Base-by-base conservation (phyloP, 108 stramenopile genomes). In the Cyclotella sp. region DNA sequence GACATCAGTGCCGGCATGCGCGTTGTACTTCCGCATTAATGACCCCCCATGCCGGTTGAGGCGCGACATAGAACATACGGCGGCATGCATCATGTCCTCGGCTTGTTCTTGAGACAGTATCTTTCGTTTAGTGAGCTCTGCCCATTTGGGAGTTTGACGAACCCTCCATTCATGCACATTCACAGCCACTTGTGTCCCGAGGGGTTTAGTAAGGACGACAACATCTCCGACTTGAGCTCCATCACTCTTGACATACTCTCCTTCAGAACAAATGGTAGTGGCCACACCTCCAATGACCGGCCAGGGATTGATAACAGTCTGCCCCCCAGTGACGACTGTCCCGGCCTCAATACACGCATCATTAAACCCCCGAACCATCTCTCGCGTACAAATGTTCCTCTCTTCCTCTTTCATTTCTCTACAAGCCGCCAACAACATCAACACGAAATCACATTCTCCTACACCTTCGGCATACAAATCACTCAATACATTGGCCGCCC, bases 291-390 rank as follows among this genome's bases (percentile, higher is more conserved):
- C 94, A 80, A 95, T 93, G 28, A 95, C 91, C 14, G 92, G 91
- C 94, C 94, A 95, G 11, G 94, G 94, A 79, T 95, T 95, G 58
- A 91, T 63, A 14, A 95, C 94, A 0, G 94, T 95, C 81, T 95
- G 94, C 22, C 94, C 94, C 12, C 94, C 94, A 28, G 90, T 91
- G n/a, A 95, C 81, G 46, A 76, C 30, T 41, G 91, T 90, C 47
- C 72, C 91, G 18, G 91, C 91, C 59, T 93, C 90, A 26, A 69
- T 34, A 67, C 90, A 91, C 13, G 92, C 90, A 78, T 93, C 92
- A 12, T 87, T 86, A 75, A 95, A 95, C 4, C 94, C 94, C 16
- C 86, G 72, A 0, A 95, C 88, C 90, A 95, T 93, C 71, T 88
- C 85, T 44, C 80, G 70, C 12, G 94, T 95, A 66, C 90, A 91